phyloP scores from a whole-genome alignment of 257 asterid species.

The Cruciata laevipes region DNA sequence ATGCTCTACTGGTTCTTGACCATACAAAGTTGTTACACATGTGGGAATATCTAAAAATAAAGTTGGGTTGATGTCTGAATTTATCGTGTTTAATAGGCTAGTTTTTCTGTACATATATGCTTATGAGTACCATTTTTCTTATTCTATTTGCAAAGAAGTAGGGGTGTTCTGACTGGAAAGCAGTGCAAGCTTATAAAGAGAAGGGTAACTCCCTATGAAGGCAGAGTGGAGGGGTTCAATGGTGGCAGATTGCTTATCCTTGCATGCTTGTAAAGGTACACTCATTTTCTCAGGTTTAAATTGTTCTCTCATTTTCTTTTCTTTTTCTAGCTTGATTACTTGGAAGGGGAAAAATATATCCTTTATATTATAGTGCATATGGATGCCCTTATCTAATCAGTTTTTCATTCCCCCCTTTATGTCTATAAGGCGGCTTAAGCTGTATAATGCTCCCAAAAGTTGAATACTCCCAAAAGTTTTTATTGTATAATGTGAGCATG shows the following conservation, averaged over 20 bases:
- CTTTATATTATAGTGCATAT: neutral
- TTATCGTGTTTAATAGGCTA: neutral
- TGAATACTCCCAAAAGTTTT: too few relatives aligned
- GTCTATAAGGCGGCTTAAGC: neutral
- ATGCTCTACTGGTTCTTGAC: too few relatives aligned
- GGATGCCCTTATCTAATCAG: neutral
- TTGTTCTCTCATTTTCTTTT: neutral
- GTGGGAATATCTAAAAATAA: neutral
- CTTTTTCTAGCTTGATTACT: neutral
- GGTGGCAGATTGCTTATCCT: conserved; percentile 81
- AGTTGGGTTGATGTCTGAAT: too few relatives aligned
- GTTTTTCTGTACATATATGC: neutral
- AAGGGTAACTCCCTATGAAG: conserved; percentile 57
- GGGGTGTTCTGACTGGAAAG: conserved; percentile 98
- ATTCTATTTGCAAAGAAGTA: conserved; percentile 76
- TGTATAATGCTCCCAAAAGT: neutral
- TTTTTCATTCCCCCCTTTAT: neutral
- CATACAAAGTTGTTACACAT: too few relatives aligned
- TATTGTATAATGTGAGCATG: too few relatives aligned
- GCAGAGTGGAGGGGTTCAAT: conserved; percentile 69
- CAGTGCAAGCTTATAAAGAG: conserved; percentile 57
- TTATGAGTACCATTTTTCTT: conserved; percentile 28
- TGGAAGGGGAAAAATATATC: neutral
- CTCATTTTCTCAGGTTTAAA: neutral
- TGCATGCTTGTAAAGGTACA: conserved; percentile 77